Evolutionary conservation across 225 moss, liverwort and hornwort species (phyloP).

Genomic region (Bryum argenteum): DNA sequence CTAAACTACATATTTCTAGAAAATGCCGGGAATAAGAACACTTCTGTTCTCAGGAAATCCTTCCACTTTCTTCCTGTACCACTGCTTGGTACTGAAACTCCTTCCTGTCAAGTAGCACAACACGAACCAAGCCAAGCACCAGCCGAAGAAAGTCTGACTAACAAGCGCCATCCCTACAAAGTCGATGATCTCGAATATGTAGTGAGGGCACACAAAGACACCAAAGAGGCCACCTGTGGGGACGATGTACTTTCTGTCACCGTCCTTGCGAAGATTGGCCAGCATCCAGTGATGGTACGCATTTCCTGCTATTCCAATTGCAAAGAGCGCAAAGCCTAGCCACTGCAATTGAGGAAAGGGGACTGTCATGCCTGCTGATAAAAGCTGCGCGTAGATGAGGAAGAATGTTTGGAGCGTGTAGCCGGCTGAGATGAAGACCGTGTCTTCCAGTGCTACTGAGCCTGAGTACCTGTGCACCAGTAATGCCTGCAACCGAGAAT

Average conservation of each 20-base stretch:
- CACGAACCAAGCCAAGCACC: slow-evolving; percentile 25
- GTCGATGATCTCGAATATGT: slow-evolving; percentile 55
- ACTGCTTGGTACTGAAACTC: slow-evolving; percentile 32
- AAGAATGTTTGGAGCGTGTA: slow-evolving; percentile 3
- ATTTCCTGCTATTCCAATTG: slow-evolving; percentile 25
- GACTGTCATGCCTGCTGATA: slow-evolving; percentile 17
- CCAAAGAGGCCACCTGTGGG: slow-evolving; percentile 57
- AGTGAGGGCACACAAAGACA: slow-evolving; percentile 56
- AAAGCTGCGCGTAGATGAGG: slow-evolving; percentile 19
- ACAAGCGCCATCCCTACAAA: slow-evolving; percentile 48
- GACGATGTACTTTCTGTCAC: slow-evolving; percentile 50
- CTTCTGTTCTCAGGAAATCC: slow-evolving; percentile 24
- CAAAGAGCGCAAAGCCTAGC: slow-evolving; percentile 27
- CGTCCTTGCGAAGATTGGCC: slow-evolving; percentile 46
- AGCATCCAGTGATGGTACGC: slow-evolving; percentile 39
- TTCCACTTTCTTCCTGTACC: slow-evolving; percentile 51
- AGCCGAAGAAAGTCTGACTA: slow-evolving; percentile 42
- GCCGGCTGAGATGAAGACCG: not conserved
- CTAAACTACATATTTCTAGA: too few relatives aligned
- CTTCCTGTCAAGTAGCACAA: slow-evolving; percentile 37
- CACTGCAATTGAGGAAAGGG: slow-evolving; percentile 24
- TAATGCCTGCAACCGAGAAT: slow-evolving; percentile 15
- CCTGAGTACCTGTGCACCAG: slow-evolving; percentile 38
- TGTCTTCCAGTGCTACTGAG: not conserved
- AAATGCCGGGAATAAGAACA: too few relatives aligned